These are phyloP conservation scores for Steccherinum ochraceum DNA, from an alignment of 768 basidiomycete species.

Conservation along the genomic window DNA sequence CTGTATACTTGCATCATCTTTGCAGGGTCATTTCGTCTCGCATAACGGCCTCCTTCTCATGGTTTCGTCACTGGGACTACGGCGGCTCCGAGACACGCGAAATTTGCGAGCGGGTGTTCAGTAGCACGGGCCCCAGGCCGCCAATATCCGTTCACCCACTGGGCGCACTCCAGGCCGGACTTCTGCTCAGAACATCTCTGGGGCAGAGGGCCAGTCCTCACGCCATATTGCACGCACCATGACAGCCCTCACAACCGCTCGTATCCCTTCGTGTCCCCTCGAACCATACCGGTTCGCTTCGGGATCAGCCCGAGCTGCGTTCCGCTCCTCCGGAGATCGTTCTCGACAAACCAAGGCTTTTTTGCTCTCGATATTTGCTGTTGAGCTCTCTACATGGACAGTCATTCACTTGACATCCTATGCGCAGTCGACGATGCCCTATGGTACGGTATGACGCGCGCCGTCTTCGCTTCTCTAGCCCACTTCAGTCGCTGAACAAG, in stretches of 20 bases:
- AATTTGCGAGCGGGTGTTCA: neutral
- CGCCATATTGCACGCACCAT: neutral
- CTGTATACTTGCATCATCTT: neutral
- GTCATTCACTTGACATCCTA: conserved; percentile 9
- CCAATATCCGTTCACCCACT: neutral
- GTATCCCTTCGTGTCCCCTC: too few relatives aligned
- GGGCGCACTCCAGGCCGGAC: neutral
- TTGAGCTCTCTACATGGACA: conserved; percentile 9
- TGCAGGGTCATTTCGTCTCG: neutral
- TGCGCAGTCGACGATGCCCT: conserved; percentile 9
- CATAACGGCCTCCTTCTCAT: neutral
- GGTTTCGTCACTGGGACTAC: neutral
- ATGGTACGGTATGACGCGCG: conserved; percentile 3
- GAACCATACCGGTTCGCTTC: neutral
- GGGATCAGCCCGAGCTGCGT: neutral
- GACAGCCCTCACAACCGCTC: neutral
- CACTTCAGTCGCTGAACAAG: neutral
- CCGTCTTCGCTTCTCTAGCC: neutral
- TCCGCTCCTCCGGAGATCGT: neutral
- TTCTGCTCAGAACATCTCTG: neutral
- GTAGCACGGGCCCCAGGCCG: neutral
- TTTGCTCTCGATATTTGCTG: conserved; percentile 3
- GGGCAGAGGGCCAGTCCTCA: neutral
- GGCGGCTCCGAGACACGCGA: neutral
- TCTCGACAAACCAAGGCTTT: neutral